A percentile compares a stretch with the other conserved stretches of the same genome.
These are phyloP conservation scores for Heterobasidion irregulare DNA, from an alignment of 1,284 basidiomycete species.

Conservation along the genomic window DNA sequence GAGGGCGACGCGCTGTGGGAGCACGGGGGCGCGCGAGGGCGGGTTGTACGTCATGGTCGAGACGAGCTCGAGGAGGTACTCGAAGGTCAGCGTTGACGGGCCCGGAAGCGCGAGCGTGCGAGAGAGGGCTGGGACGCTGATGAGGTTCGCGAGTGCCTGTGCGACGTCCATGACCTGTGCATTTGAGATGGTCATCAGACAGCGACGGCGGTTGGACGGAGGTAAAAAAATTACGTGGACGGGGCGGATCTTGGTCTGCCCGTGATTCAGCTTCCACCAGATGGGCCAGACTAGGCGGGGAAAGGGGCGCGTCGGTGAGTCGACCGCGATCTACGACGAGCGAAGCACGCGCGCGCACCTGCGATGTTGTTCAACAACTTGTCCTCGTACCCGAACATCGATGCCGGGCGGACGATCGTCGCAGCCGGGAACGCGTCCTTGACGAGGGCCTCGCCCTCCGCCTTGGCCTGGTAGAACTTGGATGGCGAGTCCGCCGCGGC, in stretches of 20 bases:
- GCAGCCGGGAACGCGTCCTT: slow-evolving; percentile 80
- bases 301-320: slow-evolving; percentile 14
- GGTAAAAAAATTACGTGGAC: slow-evolving; percentile 66
- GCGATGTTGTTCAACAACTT: slow-evolving; percentile 91
- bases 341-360: slow-evolving; percentile 39
- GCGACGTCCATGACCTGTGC: slow-evolving; percentile 86
- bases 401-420: slow-evolving; percentile 83
- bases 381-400: slow-evolving; percentile 93
- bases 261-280: slow-evolving; percentile 90
- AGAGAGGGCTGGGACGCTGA: slow-evolving; percentile 51
- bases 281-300: slow-evolving; percentile 73
- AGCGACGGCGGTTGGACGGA: background rate
- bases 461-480: slow-evolving; percentile 85
- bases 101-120: slow-evolving; percentile 84
- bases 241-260: slow-evolving; percentile 81
- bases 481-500: slow-evolving; percentile 77
- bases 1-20: slow-evolving; percentile 75
- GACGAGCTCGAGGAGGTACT: slow-evolving; percentile 81
- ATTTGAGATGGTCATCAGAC: background rate
- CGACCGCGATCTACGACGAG: background rate
- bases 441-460: slow-evolving; percentile 85
- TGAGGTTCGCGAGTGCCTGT: slow-evolving; percentile 80
- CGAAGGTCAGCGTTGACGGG: slow-evolving; percentile 80
- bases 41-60: slow-evolving; percentile 75
- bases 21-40: slow-evolving; percentile 56